Evolutionary conservation across 352 stramenopile species (phyloP), one percentile per base, ranked within the genome.

Genomic region (Pythium scleroteichum): DNA sequence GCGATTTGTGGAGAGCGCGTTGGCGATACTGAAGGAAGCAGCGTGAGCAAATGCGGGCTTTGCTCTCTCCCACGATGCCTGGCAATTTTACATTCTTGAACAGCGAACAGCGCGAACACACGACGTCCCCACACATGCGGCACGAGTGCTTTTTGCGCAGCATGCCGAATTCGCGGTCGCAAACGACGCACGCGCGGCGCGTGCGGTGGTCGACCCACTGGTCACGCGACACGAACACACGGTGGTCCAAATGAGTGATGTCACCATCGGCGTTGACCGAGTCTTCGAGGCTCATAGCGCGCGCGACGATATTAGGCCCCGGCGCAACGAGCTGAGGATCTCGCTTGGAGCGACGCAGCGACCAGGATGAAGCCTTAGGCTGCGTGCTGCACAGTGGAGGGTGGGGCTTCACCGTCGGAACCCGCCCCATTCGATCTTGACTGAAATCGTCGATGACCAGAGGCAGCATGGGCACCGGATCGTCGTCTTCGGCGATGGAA

Each of bases 41-140:
- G 41, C 76, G 88, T 16, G 79, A 85, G 53, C 83, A 93, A 38
- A 91, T 75, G 13, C 83, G 83, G 22, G 83, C 75, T 49, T 88
- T 87, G 58, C 69, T 82, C 45, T 83, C 77, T 8, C 68, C 50
- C 22, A 57, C 68, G 48, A 82, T 48, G 16, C 89, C 64, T 0
- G 78, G 82, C 17, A 89, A 59, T 62, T 82, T 76, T 27, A 91
- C 83, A 44, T 68, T 60, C 32, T 82, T 82, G 62, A 89, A 87
- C 20, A 90, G 71, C 9, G 84, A 92, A 57, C 84, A 93, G 12
- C 82, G 76, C 45, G 78, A 82, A 70, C 84, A 93, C 46, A 93
- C 75, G 8, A 92, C 78, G 60, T 92, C 78, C 9, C 84, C 82
- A 29, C 84, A 93, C 82, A 93, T 92, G 52, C 84, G 84, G 52